Evolutionary conservation across 148 eudicot species (phyloP), one percentile per base, ranked within the genome.

Genomic region (Heliamphora exappendiculata): DNA sequence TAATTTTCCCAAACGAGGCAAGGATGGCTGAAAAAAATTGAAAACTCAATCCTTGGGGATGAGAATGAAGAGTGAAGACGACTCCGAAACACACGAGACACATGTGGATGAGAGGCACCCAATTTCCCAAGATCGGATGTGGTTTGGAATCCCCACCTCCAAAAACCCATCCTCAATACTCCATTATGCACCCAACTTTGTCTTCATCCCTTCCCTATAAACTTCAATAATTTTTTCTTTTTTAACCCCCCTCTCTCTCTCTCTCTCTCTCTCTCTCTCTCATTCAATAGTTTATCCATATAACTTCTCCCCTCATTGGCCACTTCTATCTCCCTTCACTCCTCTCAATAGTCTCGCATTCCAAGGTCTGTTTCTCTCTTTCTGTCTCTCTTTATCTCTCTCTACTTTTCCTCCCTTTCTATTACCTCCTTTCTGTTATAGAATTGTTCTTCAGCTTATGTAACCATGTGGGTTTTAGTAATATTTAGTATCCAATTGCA

Each of bases 101-200:
- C 84, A 22, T 85, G 91, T 91, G 96, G 91, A 82, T 77, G 84
- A 86, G 81, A 80, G 76, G 49, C 55, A 76, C 42, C 79, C 82
- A 44, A 16, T 79, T 84, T 76, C 65, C 45, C 58, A 68, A 75
- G 45, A 42, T 55, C 45, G 81, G 93, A 89, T 89, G 79, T 64
- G 81, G 82, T 79, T 81, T 79, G 73, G 47, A 89, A 78, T 88
- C 45, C 85, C 72, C 82, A 88, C 97, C 93, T 83, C 85, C 87
- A 87, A 88, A 87, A 79, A 65, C 80, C 67, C 67, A 80, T 83
- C 87, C 70, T 59, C 72, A 39, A 39, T 33, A 39, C 64, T 42
- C 20, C 29, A 20, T 62, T 2, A 13, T 24, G 29, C 66, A 34
- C 42, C 69, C 67, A 14, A 19, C n/a, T 80, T 80, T 83, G 83